These are phyloP conservation scores for Starmerella gropengiesseri DNA, from an alignment of 805 yeast genomes.

Conservation along the genomic window DNA sequence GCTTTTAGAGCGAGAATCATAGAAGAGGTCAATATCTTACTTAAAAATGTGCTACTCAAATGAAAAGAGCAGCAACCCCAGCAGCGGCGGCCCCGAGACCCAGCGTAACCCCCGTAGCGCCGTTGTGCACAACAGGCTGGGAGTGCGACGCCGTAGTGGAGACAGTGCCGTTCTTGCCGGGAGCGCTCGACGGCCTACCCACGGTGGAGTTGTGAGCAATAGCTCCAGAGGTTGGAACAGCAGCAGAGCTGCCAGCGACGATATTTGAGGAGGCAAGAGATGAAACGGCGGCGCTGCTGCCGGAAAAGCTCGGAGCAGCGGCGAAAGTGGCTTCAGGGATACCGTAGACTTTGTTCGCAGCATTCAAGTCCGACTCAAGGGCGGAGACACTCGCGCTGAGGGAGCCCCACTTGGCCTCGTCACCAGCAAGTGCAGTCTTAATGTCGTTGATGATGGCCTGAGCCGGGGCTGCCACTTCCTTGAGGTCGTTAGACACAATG, in stretches of 20 bases:
- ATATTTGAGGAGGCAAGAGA: too few species aligned
- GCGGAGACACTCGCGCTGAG: slow-evolving; percentile 1
- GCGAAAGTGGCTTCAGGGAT: background rate
- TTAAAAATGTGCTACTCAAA: background rate
- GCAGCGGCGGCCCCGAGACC: slow-evolving; percentile 1
- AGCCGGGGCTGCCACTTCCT: slow-evolving; percentile 17
- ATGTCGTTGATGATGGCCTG: slow-evolving; percentile 16
- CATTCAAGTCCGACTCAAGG: slow-evolving; percentile 3
- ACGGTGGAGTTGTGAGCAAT: too few species aligned
- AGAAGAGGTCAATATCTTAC: background rate
- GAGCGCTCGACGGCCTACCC: too few species aligned
- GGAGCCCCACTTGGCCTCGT: slow-evolving; percentile 1
- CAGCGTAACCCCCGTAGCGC: slow-evolving; percentile 1
- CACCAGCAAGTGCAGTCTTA: slow-evolving; percentile 8
- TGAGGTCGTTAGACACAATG: slow-evolving; percentile 18
- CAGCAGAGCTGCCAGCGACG: too few species aligned
- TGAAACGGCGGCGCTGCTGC: too few species aligned
- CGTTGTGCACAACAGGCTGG: slow-evolving; percentile 7
- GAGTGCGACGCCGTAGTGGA: background rate
- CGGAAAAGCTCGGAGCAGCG: background rate
- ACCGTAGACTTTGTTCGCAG: slow-evolving; percentile 76
- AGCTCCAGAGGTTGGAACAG: too few species aligned
- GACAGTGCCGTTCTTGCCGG: background rate
- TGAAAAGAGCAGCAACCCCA: slow-evolving; percentile 5
- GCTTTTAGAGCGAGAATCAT: background rate